Conservation (phyloP, 2,329 filamentous ascomycete genomes). For the Fusarium domesticum region DNA sequence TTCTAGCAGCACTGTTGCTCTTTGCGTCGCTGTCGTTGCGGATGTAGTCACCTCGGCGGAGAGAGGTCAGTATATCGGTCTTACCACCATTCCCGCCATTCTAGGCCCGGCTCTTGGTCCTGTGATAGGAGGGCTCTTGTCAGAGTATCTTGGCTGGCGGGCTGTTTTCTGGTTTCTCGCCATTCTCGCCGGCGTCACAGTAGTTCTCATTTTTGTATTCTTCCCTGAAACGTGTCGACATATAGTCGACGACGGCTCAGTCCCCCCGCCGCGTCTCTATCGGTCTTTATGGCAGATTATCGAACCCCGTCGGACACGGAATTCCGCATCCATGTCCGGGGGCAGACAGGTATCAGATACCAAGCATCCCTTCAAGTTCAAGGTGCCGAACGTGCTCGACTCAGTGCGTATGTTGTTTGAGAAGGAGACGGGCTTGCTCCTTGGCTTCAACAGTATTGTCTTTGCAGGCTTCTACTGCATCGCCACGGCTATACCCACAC, state of each 20-base stretch:
- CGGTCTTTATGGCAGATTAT: constrained; percentile 35
- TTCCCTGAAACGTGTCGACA: constrained; percentile 52
- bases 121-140: constrained; percentile 56
- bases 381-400: constrained; percentile 40
- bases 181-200: constrained; percentile 42
- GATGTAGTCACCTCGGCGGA: constrained; percentile 63
- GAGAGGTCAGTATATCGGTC: constrained; percentile 57
- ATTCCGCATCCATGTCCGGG: constrained; percentile 2
- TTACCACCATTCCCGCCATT: constrained; percentile 47
- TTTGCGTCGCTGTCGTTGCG: constrained; percentile 57
- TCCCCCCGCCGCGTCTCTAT: constrained; percentile 39
- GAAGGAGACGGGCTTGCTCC: constrained; percentile 43
- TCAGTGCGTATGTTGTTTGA: constrained; percentile 42
- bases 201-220: constrained; percentile 45
- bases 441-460: constrained; percentile 43
- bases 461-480: constrained; percentile 52
- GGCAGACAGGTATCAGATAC: constrained; percentile 12
- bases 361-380: constrained; percentile 35
- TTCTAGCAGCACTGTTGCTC: constrained; percentile 56
- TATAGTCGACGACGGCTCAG: constrained; percentile 52
- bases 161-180: constrained; percentile 61
- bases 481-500: constrained; percentile 42
- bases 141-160: constrained; percentile 56
- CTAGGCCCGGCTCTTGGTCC: constrained; percentile 52
- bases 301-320: constrained; percentile 17